Conservation (phyloP, 106 monocot genomes). For the Phalaenopsis aphrodite region DNA sequence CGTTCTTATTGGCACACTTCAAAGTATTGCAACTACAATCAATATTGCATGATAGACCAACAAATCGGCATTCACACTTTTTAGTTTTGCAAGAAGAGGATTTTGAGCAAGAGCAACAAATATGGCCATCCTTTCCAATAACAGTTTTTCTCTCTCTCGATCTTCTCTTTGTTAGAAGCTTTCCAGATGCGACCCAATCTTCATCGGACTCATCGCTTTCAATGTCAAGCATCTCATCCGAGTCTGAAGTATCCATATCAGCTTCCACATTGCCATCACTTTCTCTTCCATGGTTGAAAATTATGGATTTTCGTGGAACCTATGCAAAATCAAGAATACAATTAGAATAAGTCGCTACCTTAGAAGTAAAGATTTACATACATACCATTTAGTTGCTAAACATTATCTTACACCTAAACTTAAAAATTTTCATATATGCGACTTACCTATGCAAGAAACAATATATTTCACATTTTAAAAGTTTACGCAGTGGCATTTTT, state of each 20-base stretch:
- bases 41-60: slow-evolving; percentile 26
- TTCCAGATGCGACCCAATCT: slow-evolving; percentile 43
- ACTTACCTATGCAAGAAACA: too few relatives aligned
- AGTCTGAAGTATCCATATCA: slow-evolving; percentile 87
- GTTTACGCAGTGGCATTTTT: too few relatives aligned
- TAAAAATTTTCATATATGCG: too few relatives aligned
- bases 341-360: background rate
- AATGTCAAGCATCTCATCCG: slow-evolving; percentile 23
- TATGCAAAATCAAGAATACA: slow-evolving; percentile 1
- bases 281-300: slow-evolving; percentile 7
- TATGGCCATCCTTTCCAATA: background rate
- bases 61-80: slow-evolving; percentile 79
- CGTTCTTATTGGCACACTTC: slow-evolving; percentile 72
- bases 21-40: slow-evolving; percentile 52
- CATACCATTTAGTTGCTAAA: too few relatives aligned
- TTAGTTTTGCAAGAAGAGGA: slow-evolving; percentile 76
- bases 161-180: slow-evolving; percentile 21
- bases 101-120: slow-evolving; percentile 70
- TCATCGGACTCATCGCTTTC: slow-evolving; percentile 33
- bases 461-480: too few relatives aligned
- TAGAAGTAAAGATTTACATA: background rate
- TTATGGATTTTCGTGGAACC: slow-evolving; percentile 25
- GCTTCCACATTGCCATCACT: slow-evolving; percentile 16
- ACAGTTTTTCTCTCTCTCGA: background rate
- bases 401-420: too few relatives aligned